These are phyloP conservation scores for Ceratocystis ficicola DNA, from an alignment of 2,329 filamentous ascomycete species.

Conservation along the genomic window DNA sequence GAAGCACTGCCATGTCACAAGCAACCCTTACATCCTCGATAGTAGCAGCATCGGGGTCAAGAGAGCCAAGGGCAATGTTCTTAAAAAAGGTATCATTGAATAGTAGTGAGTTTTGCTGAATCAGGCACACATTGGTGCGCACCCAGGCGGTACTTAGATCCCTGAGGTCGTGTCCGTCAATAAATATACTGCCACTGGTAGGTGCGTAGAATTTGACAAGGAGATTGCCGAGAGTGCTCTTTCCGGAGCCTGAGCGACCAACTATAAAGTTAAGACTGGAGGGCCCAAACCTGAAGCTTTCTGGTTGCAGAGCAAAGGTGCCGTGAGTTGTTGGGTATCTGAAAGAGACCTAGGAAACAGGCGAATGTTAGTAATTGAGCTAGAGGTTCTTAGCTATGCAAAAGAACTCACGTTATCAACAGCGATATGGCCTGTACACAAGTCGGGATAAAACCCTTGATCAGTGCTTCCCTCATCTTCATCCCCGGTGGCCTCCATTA, in stretches of 20 bases:
- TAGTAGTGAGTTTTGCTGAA: conserved; percentile 66
- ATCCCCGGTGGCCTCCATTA: conserved; percentile 26
- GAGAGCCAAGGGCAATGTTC: conserved; percentile 64
- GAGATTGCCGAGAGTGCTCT: conserved; percentile 64
- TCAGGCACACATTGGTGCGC: conserved; percentile 60
- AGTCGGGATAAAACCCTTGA: not conserved
- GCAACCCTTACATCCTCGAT: conserved; percentile 44
- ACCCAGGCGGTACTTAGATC: conserved; percentile 58
- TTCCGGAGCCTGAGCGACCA: conserved; percentile 47
- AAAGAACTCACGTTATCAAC: not conserved
- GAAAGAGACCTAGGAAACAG: conserved; percentile 51
- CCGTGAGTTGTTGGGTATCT: conserved; percentile 61
- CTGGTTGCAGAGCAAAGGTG: conserved; percentile 46
- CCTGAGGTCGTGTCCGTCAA: conserved; percentile 55
- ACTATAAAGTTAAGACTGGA: conserved; percentile 31
- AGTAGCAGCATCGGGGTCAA: conserved; percentile 36
- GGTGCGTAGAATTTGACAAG: conserved; percentile 67
- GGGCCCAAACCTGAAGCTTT: conserved; percentile 57
- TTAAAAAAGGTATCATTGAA: conserved; percentile 69
- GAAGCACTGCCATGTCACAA: conserved; percentile 55
- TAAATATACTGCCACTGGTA: conserved; percentile 47
- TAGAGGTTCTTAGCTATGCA: not conserved
- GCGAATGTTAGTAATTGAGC: not conserved
- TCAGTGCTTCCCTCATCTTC: not conserved
- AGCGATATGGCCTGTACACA: not conserved